Conservation (phyloP, 805 yeast species). For the Hanseniaspora lindneri region DNA sequence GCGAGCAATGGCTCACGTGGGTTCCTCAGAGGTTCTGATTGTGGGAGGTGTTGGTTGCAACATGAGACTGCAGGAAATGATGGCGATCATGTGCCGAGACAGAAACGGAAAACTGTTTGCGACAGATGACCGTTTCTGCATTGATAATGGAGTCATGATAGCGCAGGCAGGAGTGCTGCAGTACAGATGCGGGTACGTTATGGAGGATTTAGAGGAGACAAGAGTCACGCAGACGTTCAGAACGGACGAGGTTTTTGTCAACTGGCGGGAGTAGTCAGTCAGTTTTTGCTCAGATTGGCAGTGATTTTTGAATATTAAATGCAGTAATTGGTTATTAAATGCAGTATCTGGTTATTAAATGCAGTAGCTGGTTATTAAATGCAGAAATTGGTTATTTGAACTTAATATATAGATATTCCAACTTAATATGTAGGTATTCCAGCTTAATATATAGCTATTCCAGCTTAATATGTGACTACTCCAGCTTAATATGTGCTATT, state of each 20-base stretch:
- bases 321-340: too few species aligned
- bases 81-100: conserved; percentile 86
- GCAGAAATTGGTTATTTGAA: too few species aligned
- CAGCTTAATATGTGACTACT: too few species aligned
- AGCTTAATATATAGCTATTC: too few species aligned
- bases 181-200: conserved; percentile 63
- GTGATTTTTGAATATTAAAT: too few species aligned
- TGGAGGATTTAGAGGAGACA: conserved; percentile 48
- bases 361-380: too few species aligned
- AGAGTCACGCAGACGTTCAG: conserved; percentile 89
- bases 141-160: conserved; percentile 97
- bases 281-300: neutral
- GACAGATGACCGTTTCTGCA: conserved; percentile 93
- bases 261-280: conserved; percentile 60
- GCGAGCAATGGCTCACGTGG: conserved; percentile 96
- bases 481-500: too few species aligned
- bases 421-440: too few species aligned
- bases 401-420: too few species aligned
- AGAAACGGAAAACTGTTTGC: conserved; percentile 79
- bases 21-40: conserved; percentile 73
- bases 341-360: too few species aligned
- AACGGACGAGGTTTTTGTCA: conserved; percentile 83
- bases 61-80: conserved; percentile 84
- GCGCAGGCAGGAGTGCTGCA: conserved; percentile 93
- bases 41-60: conserved; percentile 99